phyloP scores from a whole-genome alignment of 768 basidiomycete genomes.

The Amanita polypyramis region DNA sequence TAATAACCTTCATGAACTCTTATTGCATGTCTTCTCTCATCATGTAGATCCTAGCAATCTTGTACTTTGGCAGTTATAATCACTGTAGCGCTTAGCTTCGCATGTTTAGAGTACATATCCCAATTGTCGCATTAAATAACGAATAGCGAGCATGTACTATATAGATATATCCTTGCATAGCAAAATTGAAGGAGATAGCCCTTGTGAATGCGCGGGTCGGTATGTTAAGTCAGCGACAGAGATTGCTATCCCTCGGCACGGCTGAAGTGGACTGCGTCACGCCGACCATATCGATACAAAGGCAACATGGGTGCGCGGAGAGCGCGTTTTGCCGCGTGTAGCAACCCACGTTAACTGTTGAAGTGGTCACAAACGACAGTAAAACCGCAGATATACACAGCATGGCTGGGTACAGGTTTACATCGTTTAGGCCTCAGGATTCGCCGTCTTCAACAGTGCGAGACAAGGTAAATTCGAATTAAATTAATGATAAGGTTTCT shows the following conservation, averaged over 20 bases:
- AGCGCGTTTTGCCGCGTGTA: constrained; percentile 82
- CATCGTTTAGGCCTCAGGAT: constrained; percentile 41
- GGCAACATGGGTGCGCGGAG: too few species aligned
- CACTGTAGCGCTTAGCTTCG: neutral
- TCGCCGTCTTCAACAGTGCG: too few species aligned
- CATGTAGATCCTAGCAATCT: neutral
- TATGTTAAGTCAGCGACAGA: too few species aligned
- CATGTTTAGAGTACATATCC: neutral
- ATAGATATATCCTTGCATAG: too few species aligned
- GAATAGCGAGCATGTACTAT: constrained; percentile 49
- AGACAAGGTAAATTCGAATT: neutral
- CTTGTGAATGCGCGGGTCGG: too few species aligned
- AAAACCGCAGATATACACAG: constrained; percentile 46
- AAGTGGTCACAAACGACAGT: constrained; percentile 62
- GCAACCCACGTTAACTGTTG: constrained; percentile 78
- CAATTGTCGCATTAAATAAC: constrained; percentile 26
- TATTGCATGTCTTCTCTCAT: neutral
- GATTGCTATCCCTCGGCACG: too few species aligned
- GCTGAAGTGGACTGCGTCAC: too few species aligned
- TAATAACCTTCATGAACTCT: neutral
- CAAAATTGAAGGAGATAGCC: neutral
- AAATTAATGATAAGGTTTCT: constrained; percentile 38
- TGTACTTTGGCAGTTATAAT: neutral
- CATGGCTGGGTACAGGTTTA: constrained; percentile 66
- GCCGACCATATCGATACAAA: constrained; percentile 76